Evolutionary conservation across 2,329 filamentous ascomycete genomes (phyloP), one percentile per base, ranked within the genome.

Genomic region (Iodosphaeria phyllophila): DNA sequence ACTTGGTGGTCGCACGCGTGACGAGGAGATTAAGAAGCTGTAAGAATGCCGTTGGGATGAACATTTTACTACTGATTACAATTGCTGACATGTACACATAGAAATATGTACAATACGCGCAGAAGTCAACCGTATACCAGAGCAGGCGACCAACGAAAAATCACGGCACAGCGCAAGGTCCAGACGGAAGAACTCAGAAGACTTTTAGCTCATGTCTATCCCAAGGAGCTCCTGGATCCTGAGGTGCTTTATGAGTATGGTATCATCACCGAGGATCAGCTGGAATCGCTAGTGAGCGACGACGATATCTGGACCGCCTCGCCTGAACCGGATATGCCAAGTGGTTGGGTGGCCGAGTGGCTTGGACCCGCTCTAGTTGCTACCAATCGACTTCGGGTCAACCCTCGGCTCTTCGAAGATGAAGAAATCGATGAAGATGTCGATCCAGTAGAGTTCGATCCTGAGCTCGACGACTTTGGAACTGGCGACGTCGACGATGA

Each of bases 1-100:
- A 3, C 41, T 66, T 7, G 82, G 82, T 20, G 70, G 73, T 3
- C 64, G 76, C 16, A 78, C 74, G 11, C 63, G 67, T 25, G 73
- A 78, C 30, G 48, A 55, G 1, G 58, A 61, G 1, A 72, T 91
- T 34, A 68, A 68, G 31, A 54, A 64, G 26, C 61, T 68, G 9
- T 82, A 70, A 0, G 39, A 91, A 3, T 80, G 57, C 41, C 64
- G 74, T 29, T 48, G 83, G 2, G 60, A 64, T 11, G 30, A 35
- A 20, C 35, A 31, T 3, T 38, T 34, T 1, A 39, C 35, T 18
- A 24, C 32, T 20, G 25, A 8, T n/a, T n/a, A n/a, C n/a, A n/a
- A n/a, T n/a, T n/a, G n/a, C n/a, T n/a, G n/a, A n/a, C n/a, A n/a
- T n/a, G n/a, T n/a, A n/a, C n/a, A n/a, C n/a, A n/a, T n/a, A n/a